Evolutionary conservation across 108 stramenopile genomes (phyloP), one percentile per base, ranked within the genome.

Genomic region (Skeletonema marinoi): DNA sequence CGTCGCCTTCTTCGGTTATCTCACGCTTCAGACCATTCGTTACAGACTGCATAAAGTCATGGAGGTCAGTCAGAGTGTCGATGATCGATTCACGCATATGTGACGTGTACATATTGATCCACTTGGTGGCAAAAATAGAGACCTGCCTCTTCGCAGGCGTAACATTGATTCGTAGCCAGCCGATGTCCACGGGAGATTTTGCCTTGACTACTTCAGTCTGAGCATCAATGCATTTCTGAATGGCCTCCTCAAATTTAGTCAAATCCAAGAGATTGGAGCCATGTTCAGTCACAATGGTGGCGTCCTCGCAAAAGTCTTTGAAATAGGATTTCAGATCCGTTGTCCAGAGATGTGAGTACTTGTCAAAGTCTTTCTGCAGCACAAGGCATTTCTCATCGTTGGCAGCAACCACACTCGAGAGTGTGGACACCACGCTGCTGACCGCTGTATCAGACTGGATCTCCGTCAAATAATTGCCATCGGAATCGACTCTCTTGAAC

Each of bases 391-490:
- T 78, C 16, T 81, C 88, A 32, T 91, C 88, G 50, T 88, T 94
- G 31, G 68, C 38, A 29, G 60, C 50, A 35, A 94, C 75, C n/a
- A 81, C 65, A 66, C 89, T 88, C 7, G 89, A 78, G 44, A 97
- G 76, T n/a, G 64, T 42, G 30, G 93, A 90, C 79, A 97, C 66
- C 56, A 85, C 71, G 69, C 71, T 78, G 59, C 82, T 86, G 29
- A 96, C 85, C 39, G 86, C 79, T 17, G 80, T 56, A 85, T 96
- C 90, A 7, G 85, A 76, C 50, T 89, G 81, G 73, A 95, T 86
- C 87, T 96, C 96, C 44, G 87, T 85, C 70, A 94, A 65, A 62
- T 93, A 96, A 3, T 80, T 88, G n/a, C 96, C 96, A 16, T 96
- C 92, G 13, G 78, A 64, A 74, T 96, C 96, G 12, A 96, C 84